Conservation (phyloP, 495 filamentous ascomycete genomes). For the Lasiosphaeria hispida region DNA sequence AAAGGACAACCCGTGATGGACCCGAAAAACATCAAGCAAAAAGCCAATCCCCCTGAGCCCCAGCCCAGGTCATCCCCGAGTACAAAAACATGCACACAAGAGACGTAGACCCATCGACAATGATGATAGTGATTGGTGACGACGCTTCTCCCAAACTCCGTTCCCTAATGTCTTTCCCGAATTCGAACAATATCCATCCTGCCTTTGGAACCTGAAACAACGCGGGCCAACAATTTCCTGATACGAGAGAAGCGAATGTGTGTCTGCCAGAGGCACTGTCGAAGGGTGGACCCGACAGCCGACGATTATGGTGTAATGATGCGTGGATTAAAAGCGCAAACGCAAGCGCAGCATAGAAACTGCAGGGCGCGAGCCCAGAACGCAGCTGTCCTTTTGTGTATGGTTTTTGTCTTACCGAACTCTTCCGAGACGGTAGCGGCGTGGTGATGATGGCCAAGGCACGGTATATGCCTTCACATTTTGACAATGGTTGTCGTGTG, state of each 20-base stretch:
- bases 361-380: neutral
- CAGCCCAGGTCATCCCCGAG: neutral
- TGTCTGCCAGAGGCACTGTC: neutral
- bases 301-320: neutral
- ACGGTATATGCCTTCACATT: too few species aligned
- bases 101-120: too few species aligned
- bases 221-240: neutral
- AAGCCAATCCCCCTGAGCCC: neutral
- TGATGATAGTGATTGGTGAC: neutral
- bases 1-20: neutral
- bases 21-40: neutral
- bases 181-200: conserved; percentile 10
- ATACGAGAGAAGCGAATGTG: conserved; percentile 5
- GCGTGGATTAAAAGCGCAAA: conserved; percentile 3
- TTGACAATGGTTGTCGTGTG: too few species aligned
- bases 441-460: too few species aligned
- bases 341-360: neutral
- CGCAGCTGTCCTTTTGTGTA: neutral
- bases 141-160: conserved; percentile 8
- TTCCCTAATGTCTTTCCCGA: conserved; percentile 1
- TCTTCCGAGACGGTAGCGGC: too few species aligned
- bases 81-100: too few species aligned
- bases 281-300: neutral
- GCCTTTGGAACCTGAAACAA: conserved; percentile 9
- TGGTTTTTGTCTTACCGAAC: neutral